Conservation (phyloP, 805 yeast species). For the Kodamaea jinghongensis region DNA sequence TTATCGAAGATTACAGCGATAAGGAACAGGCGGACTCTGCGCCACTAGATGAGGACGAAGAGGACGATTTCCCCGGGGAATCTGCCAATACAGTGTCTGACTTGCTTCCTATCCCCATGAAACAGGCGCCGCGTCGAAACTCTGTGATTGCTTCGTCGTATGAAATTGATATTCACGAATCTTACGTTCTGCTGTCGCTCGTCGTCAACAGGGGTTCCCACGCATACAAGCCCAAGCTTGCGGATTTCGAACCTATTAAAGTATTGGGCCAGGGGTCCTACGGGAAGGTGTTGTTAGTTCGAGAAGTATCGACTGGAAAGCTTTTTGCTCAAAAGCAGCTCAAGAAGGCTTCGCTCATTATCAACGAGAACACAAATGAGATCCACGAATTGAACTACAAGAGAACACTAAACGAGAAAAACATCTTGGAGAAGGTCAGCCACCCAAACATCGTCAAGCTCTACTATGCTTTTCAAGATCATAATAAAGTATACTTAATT, state of each 20-base stretch:
- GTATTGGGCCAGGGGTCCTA: constrained; percentile 45
- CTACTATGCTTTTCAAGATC: constrained; percentile 45
- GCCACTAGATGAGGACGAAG: background rate
- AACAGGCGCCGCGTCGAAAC: constrained; percentile 16
- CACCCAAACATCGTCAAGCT: constrained; percentile 46
- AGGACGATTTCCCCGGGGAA: constrained; percentile 10
- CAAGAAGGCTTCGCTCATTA: constrained; percentile 35
- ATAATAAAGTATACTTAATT: constrained; percentile 41
- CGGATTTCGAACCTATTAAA: constrained; percentile 42
- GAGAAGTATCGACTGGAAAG: constrained; percentile 36
- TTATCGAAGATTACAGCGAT: constrained; percentile 18
- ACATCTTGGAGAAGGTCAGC: constrained; percentile 39
- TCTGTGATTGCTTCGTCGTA: constrained; percentile 32
- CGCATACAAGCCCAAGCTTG: constrained; percentile 25
- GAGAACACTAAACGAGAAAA: constrained; percentile 41
- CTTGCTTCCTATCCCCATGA: constrained; percentile 18
- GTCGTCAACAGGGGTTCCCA: constrained; percentile 11
- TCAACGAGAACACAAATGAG: constrained; percentile 31
- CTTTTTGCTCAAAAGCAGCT: constrained; percentile 45
- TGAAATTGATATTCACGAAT: constrained; percentile 31
- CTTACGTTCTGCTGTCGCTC: constrained; percentile 29
- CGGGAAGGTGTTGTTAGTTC: constrained; percentile 42
- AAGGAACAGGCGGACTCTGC: constrained; percentile 12
- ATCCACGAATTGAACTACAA: constrained; percentile 32
- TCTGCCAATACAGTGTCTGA: constrained; percentile 14